Percentiles rank a stretch among this genome's conserved stretches.
Conservation (phyloP, 2,329 filamentous ascomycete genomes). For the Cercospora janseana region DNA sequence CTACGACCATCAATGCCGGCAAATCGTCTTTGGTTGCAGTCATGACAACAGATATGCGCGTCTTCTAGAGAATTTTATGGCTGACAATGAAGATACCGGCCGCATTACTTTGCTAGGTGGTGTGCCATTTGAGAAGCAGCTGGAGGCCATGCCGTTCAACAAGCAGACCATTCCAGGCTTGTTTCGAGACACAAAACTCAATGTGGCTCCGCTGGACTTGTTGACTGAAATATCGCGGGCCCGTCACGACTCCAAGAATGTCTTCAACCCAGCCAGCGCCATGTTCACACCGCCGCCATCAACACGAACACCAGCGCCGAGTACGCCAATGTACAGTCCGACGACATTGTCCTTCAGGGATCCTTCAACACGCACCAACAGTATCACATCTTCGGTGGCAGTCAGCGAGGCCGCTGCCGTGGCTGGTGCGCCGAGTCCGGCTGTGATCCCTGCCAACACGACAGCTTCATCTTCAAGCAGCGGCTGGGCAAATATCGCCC, state of each 20-base stretch:
- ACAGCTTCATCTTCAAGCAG: conserved; percentile 7
- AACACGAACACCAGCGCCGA: conserved; percentile 19
- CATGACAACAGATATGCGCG: conserved; percentile 56
- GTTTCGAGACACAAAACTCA: conserved; percentile 55
- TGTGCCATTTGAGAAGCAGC: conserved; percentile 55
- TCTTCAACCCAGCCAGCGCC: conserved; percentile 32
- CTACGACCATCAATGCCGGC: conserved; percentile 59
- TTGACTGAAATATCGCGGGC: conserved; percentile 19
- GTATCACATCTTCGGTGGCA: conserved; percentile 23
- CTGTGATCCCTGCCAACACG: neutral
- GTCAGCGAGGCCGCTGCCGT: conserved; percentile 20
- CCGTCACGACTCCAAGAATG: conserved; percentile 34
- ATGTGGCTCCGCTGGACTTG: conserved; percentile 27
- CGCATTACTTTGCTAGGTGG: conserved; percentile 59
- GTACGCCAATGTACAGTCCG: conserved; percentile 21
- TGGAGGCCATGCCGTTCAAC: conserved; percentile 51
- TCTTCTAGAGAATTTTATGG: conserved; percentile 51
- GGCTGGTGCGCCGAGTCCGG: conserved; percentile 7
- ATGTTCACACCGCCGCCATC: conserved; percentile 30
- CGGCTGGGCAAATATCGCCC: conserved; percentile 27
- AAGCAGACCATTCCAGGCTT: conserved; percentile 52
- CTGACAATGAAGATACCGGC: conserved; percentile 45
- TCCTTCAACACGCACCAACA: conserved; percentile 24
- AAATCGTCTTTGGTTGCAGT: conserved; percentile 60
- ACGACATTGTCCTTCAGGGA: conserved; percentile 15